These are phyloP conservation scores for Pholiota molesta DNA, from an alignment of 768 basidiomycete species.

Conservation along the genomic window DNA sequence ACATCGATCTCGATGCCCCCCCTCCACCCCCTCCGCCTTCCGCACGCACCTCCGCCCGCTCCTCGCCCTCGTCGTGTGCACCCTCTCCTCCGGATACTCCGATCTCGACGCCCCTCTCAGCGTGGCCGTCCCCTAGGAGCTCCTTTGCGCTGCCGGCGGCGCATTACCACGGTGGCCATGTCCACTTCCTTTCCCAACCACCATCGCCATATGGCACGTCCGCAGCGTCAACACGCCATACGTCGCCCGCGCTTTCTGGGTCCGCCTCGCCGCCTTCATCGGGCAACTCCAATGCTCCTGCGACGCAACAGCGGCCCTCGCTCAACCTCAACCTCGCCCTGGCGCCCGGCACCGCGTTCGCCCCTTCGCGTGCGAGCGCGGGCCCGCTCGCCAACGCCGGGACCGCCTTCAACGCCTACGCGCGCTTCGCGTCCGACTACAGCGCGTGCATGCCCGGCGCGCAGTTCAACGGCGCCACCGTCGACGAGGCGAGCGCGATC, in stretches of 20 bases:
- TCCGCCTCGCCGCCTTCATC: slow-evolving; percentile 9
- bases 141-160: slow-evolving; percentile 24
- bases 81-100: slow-evolving; percentile 54
- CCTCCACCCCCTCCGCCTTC: slow-evolving; percentile 29
- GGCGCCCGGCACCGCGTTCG: not conserved
- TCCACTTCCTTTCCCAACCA: slow-evolving; percentile 43
- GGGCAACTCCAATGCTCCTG: not conserved
- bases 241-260: slow-evolving; percentile 29
- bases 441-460: slow-evolving; percentile 65
- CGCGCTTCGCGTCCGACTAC: slow-evolving; percentile 65
- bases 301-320: not conserved
- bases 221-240: slow-evolving; percentile 34
- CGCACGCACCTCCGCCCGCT: slow-evolving; percentile 25
- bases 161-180: slow-evolving; percentile 18
- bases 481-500: slow-evolving; percentile 37
- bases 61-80: slow-evolving; percentile 45
- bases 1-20: slow-evolving; percentile 55
- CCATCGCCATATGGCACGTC: slow-evolving; percentile 47
- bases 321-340: slow-evolving; percentile 25
- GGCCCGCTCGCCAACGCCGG: slow-evolving; percentile 19
- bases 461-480: slow-evolving; percentile 40
- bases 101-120: slow-evolving; percentile 49
- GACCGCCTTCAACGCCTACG: slow-evolving; percentile 69
- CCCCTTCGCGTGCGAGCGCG: slow-evolving; percentile 18
- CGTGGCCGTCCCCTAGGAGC: slow-evolving; percentile 39